Evolutionary conservation across 306 rosid species (phyloP).

Genomic region (Luffa aegyptiaca): DNA sequence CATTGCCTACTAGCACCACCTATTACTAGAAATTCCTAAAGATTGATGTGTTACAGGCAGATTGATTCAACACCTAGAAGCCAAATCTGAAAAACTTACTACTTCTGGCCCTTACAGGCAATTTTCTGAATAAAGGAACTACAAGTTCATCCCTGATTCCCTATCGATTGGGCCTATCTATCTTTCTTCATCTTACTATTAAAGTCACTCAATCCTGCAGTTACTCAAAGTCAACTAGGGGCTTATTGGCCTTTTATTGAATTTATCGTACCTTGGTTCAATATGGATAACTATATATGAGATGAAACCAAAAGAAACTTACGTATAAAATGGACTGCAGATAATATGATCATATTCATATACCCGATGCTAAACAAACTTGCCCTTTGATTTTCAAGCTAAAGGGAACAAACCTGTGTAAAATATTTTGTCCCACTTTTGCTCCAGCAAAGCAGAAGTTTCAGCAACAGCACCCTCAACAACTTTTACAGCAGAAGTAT

Average conservation of each 20-base stretch:
- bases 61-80: background rate
- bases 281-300: background rate
- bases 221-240: background rate
- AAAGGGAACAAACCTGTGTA: constrained; percentile 60
- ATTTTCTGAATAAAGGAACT: background rate
- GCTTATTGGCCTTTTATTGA: background rate
- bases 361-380: background rate
- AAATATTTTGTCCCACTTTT: constrained; percentile 97
- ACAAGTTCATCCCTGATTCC: background rate
- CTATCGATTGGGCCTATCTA: background rate
- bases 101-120: background rate
- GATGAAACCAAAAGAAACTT: background rate
- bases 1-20: background rate
- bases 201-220: background rate
- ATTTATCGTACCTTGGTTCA: background rate
- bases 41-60: background rate
- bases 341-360: background rate
- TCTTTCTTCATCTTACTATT: background rate
- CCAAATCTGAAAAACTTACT: background rate
- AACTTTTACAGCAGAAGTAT: constrained; percentile 59
- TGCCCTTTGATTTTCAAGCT: background rate
- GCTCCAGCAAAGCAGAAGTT: constrained; percentile 78
- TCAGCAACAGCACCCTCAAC: constrained; percentile 85
- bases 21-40: background rate
- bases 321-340: no score